Conservation (phyloP, 2,329 filamentous ascomycete genomes). For the Huntiella decipiens region DNA sequence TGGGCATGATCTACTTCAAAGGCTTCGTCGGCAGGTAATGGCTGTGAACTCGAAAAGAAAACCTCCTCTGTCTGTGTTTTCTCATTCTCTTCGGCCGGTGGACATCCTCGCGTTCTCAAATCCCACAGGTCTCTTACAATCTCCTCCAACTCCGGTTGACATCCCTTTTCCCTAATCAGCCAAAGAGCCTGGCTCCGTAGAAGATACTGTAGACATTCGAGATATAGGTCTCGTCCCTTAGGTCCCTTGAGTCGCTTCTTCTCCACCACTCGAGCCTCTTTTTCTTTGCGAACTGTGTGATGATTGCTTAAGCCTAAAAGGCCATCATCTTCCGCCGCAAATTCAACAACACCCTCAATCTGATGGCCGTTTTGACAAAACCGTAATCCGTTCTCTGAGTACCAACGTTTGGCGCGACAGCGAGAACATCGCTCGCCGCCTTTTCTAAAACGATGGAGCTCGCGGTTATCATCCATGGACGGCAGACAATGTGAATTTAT, state of each 20-base stretch:
- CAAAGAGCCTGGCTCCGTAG: slow-evolving; percentile 64
- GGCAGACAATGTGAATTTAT: no score
- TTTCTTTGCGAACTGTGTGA: slow-evolving; percentile 14
- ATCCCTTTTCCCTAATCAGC: slow-evolving; percentile 45
- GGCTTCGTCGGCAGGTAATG: slow-evolving; percentile 12
- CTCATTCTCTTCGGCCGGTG: slow-evolving; percentile 14
- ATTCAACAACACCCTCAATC: slow-evolving; percentile 47
- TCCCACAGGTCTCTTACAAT: slow-evolving; percentile 75
- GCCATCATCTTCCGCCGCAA: slow-evolving; percentile 48
- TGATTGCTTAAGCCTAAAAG: slow-evolving; percentile 36
- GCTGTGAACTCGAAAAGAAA: slow-evolving; percentile 20
- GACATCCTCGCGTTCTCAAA: slow-evolving; percentile 35
- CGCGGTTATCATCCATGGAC: slow-evolving; percentile 22
- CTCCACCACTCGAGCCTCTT: slow-evolving; percentile 37
- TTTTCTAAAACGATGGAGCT: slow-evolving; percentile 31
- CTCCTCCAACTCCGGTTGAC: slow-evolving; percentile 56
- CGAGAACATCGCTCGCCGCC: slow-evolving; percentile 35
- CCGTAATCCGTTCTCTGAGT: slow-evolving; percentile 54
- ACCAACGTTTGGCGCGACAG: slow-evolving; percentile 55
- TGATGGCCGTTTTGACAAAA: slow-evolving; percentile 70
- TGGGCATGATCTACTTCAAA: slow-evolving; percentile 13
- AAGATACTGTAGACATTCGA: slow-evolving; percentile 70
- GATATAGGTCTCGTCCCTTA: slow-evolving; percentile 55
- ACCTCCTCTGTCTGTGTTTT: slow-evolving; percentile 4
- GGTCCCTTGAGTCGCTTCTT: slow-evolving; percentile 42